Evolutionary conservation across 2,329 filamentous ascomycete genomes (phyloP).

Genomic region (Myriosclerotinia duriaeana): DNA sequence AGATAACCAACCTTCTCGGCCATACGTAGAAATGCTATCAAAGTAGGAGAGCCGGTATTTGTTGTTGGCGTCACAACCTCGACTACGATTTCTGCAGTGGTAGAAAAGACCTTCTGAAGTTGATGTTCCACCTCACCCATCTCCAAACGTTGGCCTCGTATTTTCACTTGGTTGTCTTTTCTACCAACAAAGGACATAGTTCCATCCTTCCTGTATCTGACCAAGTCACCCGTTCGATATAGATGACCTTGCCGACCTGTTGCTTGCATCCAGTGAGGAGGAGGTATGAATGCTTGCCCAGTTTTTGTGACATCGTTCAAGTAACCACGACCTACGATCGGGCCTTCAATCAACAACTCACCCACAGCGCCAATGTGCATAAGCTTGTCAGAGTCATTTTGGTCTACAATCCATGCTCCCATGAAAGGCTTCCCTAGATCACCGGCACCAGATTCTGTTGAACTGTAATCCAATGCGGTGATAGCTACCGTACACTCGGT

Average conservation of each 20-base stretch:
- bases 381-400: conserved; percentile 27
- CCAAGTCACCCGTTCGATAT: conserved; percentile 62
- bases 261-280: conserved; percentile 47
- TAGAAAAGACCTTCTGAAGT: conserved; percentile 19
- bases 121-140: conserved; percentile 49
- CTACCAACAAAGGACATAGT: conserved; percentile 58
- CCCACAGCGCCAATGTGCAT: conserved; percentile 33
- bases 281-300: conserved; percentile 56
- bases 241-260: conserved; percentile 46
- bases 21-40: too few relatives aligned
- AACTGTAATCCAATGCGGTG: conserved; percentile 17
- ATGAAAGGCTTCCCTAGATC: background rate
- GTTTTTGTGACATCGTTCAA: conserved; percentile 60
- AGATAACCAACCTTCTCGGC: too few relatives aligned
- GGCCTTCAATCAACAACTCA: conserved; percentile 44
- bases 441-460: background rate
- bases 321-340: conserved; percentile 62
- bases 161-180: conserved; percentile 65
- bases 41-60: too few relatives aligned
- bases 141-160: conserved; percentile 64
- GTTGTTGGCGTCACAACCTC: too few relatives aligned
- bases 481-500: conserved; percentile 25
- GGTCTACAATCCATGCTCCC: conserved; percentile 43
- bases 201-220: conserved; percentile 48
- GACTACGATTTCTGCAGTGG: too few relatives aligned